A percentile compares a stretch with the other conserved stretches of the same genome.
These are phyloP conservation scores for Cyclospora cayetanensis DNA, from an alignment of 169 alveolate species.

Conservation along the genomic window DNA sequence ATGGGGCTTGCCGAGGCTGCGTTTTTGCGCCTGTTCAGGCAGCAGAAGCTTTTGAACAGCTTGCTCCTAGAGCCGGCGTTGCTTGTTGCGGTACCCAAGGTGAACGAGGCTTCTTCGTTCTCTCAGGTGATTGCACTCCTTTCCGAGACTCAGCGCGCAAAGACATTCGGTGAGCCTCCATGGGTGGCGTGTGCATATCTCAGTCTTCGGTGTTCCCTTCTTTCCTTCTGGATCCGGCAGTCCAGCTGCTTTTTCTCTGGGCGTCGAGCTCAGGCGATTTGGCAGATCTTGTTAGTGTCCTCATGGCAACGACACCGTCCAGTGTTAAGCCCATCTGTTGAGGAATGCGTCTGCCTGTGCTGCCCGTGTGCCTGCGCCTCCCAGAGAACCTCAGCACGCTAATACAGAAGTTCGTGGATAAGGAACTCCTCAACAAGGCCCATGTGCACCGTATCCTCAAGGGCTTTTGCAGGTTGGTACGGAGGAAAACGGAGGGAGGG, in stretches of 20 bases:
- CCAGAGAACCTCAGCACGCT: constrained; percentile 14
- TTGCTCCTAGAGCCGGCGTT: constrained; percentile 35
- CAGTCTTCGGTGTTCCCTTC: not conserved
- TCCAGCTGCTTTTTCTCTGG: no score
- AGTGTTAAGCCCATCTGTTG: no score
- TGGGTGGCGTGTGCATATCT: not conserved
- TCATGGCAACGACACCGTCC: no score
- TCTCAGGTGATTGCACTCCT: not conserved
- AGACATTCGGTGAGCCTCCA: constrained; percentile 13
- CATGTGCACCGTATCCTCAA: constrained; percentile 35
- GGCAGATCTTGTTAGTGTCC: no score
- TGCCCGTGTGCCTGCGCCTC: not conserved
- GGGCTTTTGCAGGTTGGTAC: not conserved
- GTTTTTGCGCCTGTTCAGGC: not conserved
- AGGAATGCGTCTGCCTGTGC: not conserved
- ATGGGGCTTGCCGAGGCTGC: not conserved
- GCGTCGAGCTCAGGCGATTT: no score
- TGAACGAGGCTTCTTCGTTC: not conserved
- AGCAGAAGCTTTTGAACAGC: constrained; percentile 14
- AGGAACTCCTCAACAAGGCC: constrained; percentile 62
- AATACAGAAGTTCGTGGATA: constrained; percentile 37
- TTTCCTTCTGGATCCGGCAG: not conserved
- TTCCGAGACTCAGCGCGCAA: not conserved
- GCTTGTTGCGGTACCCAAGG: constrained; percentile 40
- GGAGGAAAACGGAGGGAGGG: no score